Evolutionary conservation across 257 asterid species (phyloP), one percentile per base, ranked within the genome.

Genomic region (Anisodus acutangulus): DNA sequence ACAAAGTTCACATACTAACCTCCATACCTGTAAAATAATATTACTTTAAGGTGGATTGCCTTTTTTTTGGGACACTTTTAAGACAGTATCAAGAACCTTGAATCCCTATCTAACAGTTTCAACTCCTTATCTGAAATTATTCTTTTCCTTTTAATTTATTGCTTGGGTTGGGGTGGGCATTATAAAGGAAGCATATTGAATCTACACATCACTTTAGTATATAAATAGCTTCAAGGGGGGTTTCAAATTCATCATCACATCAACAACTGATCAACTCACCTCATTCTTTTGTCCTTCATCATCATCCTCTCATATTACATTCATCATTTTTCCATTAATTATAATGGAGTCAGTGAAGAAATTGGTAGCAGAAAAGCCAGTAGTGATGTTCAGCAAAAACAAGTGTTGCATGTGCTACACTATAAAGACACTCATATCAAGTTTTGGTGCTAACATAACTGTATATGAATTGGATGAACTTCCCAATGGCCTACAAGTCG

Each of bases 351-450:
- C 90, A 16, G 85, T 95, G 82, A 74, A 82, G 85, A 86, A 91
- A 51, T 57, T 95, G 85, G 89, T 90, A 82, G 90, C 84, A 5
- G 91, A 91, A 12, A 92, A 91, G 68, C 93, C 98, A 41, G 93
- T 92, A 80, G 97, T 93, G 86, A 92, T 93, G 83, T 94, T 94
- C 90, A 90, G 97, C 93, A 93, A 90, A 84, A 87, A 89, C 49
- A 87, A 88, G 6, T 94, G 98, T 53, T 92, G 97, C 91, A 92
- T 94, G 87, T 85, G 89, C 49, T 95, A 94, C 90, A 89, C 93
- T 39, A 89, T 94, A 37, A 87, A 89, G 88, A 83, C 94, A 3
- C 89, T 94, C 2, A 91, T 94, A 67, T 74, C 88, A 78, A 88
- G 94, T 83, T 93, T 90, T 59, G 98, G 98, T 51, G 98, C 95